Evolutionary conservation across 2,329 filamentous ascomycete species (phyloP).

Genomic region (Didymella arachidicola): DNA sequence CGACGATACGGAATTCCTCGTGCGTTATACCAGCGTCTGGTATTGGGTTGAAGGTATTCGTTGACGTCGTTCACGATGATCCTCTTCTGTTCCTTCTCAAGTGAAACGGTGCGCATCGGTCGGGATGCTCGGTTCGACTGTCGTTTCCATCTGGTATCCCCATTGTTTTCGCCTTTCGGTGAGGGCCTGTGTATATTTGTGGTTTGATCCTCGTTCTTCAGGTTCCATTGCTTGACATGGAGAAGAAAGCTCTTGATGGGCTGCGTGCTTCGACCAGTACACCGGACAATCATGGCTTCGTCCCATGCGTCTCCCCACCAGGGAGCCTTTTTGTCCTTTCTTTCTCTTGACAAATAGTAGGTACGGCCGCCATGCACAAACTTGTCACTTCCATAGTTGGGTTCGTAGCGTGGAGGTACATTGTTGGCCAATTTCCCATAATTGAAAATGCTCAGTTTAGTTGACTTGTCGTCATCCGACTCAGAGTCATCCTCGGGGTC

Average conservation of each 20-base stretch:
- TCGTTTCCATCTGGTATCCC: slow-evolving; percentile 51
- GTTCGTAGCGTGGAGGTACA: slow-evolving; percentile 59
- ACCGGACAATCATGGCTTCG: slow-evolving; percentile 56
- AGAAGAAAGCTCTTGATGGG: slow-evolving; percentile 59
- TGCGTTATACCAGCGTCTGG: slow-evolving; percentile 81
- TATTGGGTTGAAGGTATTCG: slow-evolving; percentile 76
- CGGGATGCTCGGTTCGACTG: slow-evolving; percentile 67
- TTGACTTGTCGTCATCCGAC: slow-evolving; percentile 48
- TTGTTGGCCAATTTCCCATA: slow-evolving; percentile 59
- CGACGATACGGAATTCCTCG: slow-evolving; percentile 85
- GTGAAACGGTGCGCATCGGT: slow-evolving; percentile 77
- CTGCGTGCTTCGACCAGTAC: slow-evolving; percentile 57
- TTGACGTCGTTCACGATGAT: slow-evolving; percentile 75
- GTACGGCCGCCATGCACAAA: slow-evolving; percentile 54
- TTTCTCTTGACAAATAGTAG: slow-evolving; percentile 53
- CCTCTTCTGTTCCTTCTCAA: slow-evolving; percentile 72
- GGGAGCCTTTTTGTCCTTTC: slow-evolving; percentile 37
- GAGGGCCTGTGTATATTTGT: slow-evolving; percentile 55
- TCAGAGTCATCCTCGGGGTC: slow-evolving; percentile 44
- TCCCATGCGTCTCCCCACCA: slow-evolving; percentile 45
- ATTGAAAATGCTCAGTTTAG: slow-evolving; percentile 57
- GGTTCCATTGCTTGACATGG: slow-evolving; percentile 55
- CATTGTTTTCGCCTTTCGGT: slow-evolving; percentile 50
- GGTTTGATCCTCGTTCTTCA: slow-evolving; percentile 53
- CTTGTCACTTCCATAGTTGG: slow-evolving; percentile 56